Percentiles rank a stretch among this genome's conserved stretches.
These are phyloP conservation scores for Alternaria novae-zelandiae DNA, from an alignment of 2,329 filamentous ascomycete genomes.

Conservation along the genomic window DNA sequence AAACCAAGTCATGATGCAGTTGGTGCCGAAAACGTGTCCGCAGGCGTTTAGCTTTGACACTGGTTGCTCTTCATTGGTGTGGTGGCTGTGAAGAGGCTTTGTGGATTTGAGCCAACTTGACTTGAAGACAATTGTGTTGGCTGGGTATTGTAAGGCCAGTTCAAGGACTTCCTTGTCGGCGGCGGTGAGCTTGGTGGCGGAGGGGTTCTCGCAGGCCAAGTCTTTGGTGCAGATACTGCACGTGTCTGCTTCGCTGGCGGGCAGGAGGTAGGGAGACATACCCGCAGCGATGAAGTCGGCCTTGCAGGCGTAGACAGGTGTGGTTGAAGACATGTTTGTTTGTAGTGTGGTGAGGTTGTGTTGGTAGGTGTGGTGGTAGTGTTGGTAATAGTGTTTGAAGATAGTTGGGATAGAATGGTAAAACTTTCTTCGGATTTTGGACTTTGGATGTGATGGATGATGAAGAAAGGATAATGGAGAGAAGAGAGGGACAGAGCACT, in stretches of 20 bases:
- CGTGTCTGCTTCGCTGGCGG: background rate
- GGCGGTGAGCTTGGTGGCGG: background rate
- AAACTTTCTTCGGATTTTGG: background rate
- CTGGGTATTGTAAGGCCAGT: background rate
- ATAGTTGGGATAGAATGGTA: background rate
- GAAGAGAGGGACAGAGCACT: background rate
- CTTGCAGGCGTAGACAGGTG: background rate
- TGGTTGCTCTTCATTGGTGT: background rate
- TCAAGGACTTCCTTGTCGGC: background rate
- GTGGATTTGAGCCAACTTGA: background rate
- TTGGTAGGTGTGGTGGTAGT: background rate
- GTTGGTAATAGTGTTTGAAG: background rate
- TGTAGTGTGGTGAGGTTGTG: background rate
- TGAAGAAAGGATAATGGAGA: background rate
- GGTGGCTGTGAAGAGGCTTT: background rate
- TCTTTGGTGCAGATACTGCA: constrained; percentile 4
- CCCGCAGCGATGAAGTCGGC: background rate
- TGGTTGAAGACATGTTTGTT: background rate
- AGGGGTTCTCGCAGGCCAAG: constrained; percentile 1
- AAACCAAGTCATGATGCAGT: background rate
- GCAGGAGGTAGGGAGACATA: background rate
- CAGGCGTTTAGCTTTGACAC: background rate
- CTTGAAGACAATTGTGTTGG: background rate
- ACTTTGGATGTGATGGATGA: background rate
- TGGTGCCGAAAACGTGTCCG: background rate